Evolutionary conservation across 1,284 basidiomycete species (phyloP).

Genomic region (Cutaneotrichosporon cyanovorans): DNA sequence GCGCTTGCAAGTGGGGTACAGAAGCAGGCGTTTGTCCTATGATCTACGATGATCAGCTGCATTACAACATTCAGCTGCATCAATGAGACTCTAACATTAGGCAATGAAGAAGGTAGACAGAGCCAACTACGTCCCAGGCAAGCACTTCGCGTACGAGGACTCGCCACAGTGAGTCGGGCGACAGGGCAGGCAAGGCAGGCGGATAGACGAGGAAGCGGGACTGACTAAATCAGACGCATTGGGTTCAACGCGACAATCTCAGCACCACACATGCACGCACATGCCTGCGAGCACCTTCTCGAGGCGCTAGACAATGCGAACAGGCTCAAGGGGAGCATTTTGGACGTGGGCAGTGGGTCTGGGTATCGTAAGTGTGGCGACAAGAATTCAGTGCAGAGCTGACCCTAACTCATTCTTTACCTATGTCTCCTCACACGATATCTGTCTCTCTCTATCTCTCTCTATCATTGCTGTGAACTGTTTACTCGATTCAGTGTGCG

Average conservation of each 20-base stretch:
- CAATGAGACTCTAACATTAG: conserved; percentile 16
- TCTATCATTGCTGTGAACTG: not conserved
- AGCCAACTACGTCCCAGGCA: conserved; percentile 31
- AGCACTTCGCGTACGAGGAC: conserved; percentile 36
- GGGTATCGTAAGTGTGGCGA: conserved; percentile 62
- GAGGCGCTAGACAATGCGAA: conserved; percentile 22
- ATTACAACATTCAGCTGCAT: too few species aligned
- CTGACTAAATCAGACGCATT: conserved; percentile 27
- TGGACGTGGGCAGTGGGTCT: conserved; percentile 47
- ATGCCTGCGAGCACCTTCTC: conserved; percentile 39
- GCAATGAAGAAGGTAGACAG: conserved; percentile 43
- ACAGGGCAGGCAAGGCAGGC: too few species aligned
- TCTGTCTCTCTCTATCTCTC: too few species aligned
- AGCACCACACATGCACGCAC: conserved; percentile 47
- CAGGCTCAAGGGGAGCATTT: conserved; percentile 18
- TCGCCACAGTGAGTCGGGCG: conserved; percentile 42
- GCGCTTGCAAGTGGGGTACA: too few species aligned
- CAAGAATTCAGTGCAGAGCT: too few species aligned
- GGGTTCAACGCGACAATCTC: conserved; percentile 46
- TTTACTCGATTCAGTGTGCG: conserved; percentile 41
- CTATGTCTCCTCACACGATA: not conserved
- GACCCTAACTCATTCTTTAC: not conserved
- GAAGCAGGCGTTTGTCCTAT: too few species aligned
- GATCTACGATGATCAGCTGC: too few species aligned
- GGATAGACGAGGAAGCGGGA: too few species aligned